Evolutionary conservation across 331 rosid species (phyloP).

Genomic region (Pyrus hybrid): DNA sequence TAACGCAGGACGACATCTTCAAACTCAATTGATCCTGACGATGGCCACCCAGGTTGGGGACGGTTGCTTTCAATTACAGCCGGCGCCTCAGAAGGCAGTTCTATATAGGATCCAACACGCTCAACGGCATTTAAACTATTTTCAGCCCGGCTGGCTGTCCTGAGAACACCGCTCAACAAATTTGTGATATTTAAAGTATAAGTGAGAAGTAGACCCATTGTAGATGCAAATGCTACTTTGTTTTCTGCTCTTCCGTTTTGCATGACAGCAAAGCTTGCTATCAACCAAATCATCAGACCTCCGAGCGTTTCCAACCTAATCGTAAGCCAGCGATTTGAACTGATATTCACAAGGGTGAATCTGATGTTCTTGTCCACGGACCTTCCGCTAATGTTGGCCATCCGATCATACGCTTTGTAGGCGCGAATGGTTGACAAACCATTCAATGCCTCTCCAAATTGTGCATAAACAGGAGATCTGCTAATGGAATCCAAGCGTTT

Average conservation of each 20-base stretch:
- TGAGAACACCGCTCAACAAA: conserved; percentile 65
- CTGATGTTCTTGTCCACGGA: conserved; percentile 79
- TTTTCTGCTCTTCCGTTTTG: conserved; percentile 55
- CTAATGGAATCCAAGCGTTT: conserved; percentile 81
- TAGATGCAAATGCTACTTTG: conserved; percentile 54
- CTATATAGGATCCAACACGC: conserved; percentile 70
- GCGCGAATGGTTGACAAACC: conserved; percentile 79
- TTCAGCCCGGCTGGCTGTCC: conserved; percentile 87
- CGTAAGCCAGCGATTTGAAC: conserved; percentile 71
- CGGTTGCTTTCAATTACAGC: conserved; percentile 53
- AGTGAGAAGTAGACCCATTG: conserved; percentile 87
- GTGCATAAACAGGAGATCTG: conserved; percentile 91
- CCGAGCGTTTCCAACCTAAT: conserved; percentile 71
- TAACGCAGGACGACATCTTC: conserved; percentile 75
- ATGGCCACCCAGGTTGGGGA: conserved; percentile 83
- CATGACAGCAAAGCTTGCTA: conserved; percentile 79
- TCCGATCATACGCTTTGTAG: conserved; percentile 74
- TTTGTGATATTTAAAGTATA: conserved; percentile 74
- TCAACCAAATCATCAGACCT: conserved; percentile 86
- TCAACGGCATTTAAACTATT: conserved; percentile 82
- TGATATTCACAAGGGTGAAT: conserved; percentile 54
- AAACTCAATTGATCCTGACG: conserved; percentile 62
- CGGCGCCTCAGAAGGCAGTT: conserved; percentile 69
- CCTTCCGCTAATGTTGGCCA: conserved; percentile 61
- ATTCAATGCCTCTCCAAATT: conserved; percentile 84